Percentiles rank a stretch among this genome's conserved stretches.
phyloP scores from a whole-genome alignment of 768 basidiomycete species.

The Suillus lakei region DNA sequence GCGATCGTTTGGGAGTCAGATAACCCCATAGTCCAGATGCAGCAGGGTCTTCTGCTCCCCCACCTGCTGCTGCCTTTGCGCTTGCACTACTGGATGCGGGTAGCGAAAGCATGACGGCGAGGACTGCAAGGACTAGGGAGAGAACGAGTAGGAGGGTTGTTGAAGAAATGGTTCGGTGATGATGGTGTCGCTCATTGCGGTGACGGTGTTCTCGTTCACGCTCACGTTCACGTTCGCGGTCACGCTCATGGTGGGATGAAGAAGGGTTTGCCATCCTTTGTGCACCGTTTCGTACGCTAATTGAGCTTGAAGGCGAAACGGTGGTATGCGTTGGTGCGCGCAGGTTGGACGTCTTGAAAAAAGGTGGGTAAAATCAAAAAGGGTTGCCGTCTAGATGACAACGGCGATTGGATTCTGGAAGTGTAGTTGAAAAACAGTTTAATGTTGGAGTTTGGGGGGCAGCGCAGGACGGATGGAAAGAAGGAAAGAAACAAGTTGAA shows the following conservation, averaged over 20 bases:
- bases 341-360: conserved; percentile 70
- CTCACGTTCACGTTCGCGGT: conserved; percentile 52
- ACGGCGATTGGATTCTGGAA: conserved; percentile 2
- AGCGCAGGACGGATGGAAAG: conserved; percentile 13
- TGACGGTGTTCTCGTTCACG: conserved; percentile 53
- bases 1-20: conserved; percentile 81
- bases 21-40: conserved; percentile 68
- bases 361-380: conserved; percentile 25
- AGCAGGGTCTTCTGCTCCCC: conserved; percentile 41
- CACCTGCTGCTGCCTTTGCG: conserved; percentile 15
- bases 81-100: conserved; percentile 56
- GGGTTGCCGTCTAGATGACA: conserved; percentile 1
- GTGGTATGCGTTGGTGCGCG: conserved; percentile 61
- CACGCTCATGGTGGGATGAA: conserved; percentile 75
- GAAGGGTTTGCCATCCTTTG: conserved; percentile 84
- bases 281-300: conserved; percentile 55
- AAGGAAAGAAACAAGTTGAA: conserved; percentile 27
- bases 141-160: conserved; percentile 87
- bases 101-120: conserved; percentile 90
- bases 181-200: conserved; percentile 72
- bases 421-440: conserved; percentile 18
- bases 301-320: conserved; percentile 73
- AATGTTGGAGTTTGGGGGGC: conserved; percentile 17
- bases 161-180: conserved; percentile 86
- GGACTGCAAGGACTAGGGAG: conserved; percentile 82